Evolutionary conservation across 2,329 filamentous ascomycete genomes (phyloP).

Genomic region (Neonectria magnoliae): DNA sequence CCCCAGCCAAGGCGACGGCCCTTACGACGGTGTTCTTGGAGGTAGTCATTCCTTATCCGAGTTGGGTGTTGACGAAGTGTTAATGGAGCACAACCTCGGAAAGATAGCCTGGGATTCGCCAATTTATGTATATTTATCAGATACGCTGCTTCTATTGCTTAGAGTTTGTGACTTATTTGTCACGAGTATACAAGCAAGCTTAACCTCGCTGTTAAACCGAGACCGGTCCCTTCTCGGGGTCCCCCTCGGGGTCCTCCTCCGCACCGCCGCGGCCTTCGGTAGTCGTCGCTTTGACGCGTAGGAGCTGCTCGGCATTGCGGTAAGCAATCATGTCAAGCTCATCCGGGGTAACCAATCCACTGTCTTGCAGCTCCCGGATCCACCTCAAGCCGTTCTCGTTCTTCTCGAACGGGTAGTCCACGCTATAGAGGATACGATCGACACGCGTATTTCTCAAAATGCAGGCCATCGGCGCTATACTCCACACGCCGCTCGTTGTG

Average conservation of each 20-base stretch:
- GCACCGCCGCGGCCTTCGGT: no score
- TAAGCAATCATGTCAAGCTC: conserved; percentile 60
- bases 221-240: neutral
- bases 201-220: neutral
- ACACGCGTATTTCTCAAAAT: conserved; percentile 55
- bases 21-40: neutral
- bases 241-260: no score
- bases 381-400: conserved; percentile 60
- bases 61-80: neutral
- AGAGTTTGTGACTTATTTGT: neutral
- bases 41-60: neutral
- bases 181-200: neutral
- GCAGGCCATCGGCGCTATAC: conserved; percentile 57
- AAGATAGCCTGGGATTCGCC: no score
- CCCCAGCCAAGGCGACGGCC: conserved; percentile 7
- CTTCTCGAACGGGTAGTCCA: conserved; percentile 66
- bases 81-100: no score
- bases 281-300: conserved; percentile 45
- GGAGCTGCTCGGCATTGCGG: conserved; percentile 60
- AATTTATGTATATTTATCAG: no score
- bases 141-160: neutral
- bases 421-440: conserved; percentile 65
- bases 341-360: conserved; percentile 59
- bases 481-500: conserved; percentile 65
- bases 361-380: conserved; percentile 58